Evolutionary conservation across 495 filamentous ascomycete genomes (phyloP).

Genomic region (Acidomyces sp.): DNA sequence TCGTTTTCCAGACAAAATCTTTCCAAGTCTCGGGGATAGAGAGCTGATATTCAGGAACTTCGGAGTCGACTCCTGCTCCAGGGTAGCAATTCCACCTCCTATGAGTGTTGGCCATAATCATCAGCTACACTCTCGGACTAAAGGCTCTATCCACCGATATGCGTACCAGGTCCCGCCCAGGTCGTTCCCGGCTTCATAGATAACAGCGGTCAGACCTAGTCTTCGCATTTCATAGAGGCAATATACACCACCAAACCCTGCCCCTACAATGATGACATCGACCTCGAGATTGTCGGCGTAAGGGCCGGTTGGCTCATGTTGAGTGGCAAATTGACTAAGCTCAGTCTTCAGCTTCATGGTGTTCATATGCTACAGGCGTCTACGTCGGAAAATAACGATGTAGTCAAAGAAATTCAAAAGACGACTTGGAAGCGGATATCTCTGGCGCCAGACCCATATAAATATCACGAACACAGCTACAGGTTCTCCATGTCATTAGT

Average conservation of each 20-base stretch:
- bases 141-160: too few relatives aligned
- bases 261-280: conserved; percentile 23
- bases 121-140: too few relatives aligned
- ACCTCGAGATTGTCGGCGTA: conserved; percentile 18
- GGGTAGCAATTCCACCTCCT: conserved; percentile 6
- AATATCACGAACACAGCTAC: too few relatives aligned
- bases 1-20: conserved; percentile 38
- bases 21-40: conserved; percentile 38
- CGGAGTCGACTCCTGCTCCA: conserved; percentile 35
- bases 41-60: conserved; percentile 40
- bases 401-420: too few relatives aligned
- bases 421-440: too few relatives aligned
- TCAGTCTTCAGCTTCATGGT: conserved; percentile 8
- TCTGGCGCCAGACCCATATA: too few relatives aligned
- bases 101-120: neutral
- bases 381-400: too few relatives aligned
- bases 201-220: conserved; percentile 28
- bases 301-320: conserved; percentile 5
- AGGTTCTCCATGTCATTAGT: too few relatives aligned
- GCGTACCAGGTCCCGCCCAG: conserved; percentile 37
- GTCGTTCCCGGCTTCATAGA: conserved; percentile 36
- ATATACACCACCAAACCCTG: conserved; percentile 35
- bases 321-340: conserved; percentile 6
- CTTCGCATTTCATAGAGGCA: conserved; percentile 31
- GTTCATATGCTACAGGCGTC: too few relatives aligned